Conservation (phyloP, 805 yeast genomes). For the Kazachstania kunashirensis region DNA sequence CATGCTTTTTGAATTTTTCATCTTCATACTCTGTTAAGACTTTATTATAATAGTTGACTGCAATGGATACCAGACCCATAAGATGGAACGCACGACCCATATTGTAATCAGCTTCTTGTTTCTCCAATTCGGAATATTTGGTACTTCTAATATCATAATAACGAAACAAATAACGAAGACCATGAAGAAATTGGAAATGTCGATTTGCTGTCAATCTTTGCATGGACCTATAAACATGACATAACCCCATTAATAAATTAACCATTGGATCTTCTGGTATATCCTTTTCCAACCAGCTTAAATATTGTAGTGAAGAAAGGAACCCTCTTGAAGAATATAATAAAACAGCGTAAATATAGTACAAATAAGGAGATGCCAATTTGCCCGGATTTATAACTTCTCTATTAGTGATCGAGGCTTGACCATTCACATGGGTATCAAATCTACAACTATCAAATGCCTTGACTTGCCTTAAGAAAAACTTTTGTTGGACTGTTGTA, state of each 20-base stretch:
- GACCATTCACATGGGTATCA: conserved; percentile 55
- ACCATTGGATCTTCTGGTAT: conserved; percentile 72
- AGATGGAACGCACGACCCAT: conserved; percentile 79
- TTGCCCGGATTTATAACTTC: conserved; percentile 34
- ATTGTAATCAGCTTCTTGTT: conserved; percentile 74
- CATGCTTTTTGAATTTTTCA: conserved; percentile 58
- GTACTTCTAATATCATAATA: conserved; percentile 47
- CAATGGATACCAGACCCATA: conserved; percentile 66
- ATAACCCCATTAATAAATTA: conserved; percentile 61
- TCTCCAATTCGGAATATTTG: conserved; percentile 33
- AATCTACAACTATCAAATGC: conserved; percentile 66
- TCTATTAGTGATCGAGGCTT: conserved; percentile 60
- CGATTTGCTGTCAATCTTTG: conserved; percentile 81
- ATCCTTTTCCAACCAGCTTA: conserved; percentile 57
- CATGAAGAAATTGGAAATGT: conserved; percentile 81
- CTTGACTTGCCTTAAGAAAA: conserved; percentile 78
- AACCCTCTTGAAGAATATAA: conserved; percentile 76
- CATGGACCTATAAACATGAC: conserved; percentile 83
- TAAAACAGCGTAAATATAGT: conserved; percentile 71
- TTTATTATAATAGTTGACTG: conserved; percentile 60
- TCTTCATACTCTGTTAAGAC: conserved; percentile 50
- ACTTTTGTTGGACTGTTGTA: conserved; percentile 81
- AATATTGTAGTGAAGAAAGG: conserved; percentile 70
- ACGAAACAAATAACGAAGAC: conserved; percentile 66
- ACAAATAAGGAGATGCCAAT: conserved; percentile 54